Percentiles rank a stretch among this genome's conserved stretches.
phyloP scores from a whole-genome alignment of 2,329 filamentous ascomycete species.

The Dactylellina drechsleri region DNA sequence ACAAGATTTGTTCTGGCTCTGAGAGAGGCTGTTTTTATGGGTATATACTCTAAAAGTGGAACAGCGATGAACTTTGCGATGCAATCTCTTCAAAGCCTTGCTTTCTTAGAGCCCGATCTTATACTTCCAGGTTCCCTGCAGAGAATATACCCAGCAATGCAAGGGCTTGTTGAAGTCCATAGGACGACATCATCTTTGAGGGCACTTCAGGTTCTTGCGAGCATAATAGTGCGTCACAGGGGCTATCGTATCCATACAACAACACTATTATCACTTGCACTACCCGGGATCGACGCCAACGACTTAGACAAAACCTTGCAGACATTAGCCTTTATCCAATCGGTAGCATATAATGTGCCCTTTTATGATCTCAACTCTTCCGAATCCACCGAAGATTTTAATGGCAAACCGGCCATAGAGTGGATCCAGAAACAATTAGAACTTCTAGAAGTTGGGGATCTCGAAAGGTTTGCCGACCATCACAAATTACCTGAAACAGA shows the following conservation, averaged over 20 bases:
- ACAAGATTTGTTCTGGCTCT: slow-evolving; percentile 87
- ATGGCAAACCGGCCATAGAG: slow-evolving; percentile 61
- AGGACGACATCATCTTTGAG: slow-evolving; percentile 92
- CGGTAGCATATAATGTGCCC: slow-evolving; percentile 94
- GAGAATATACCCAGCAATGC: slow-evolving; percentile 94
- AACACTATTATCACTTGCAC: slow-evolving; percentile 85
- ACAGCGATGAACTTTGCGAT: slow-evolving; percentile 92
- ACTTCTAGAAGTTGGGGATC: slow-evolving; percentile 88
- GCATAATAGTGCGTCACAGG: slow-evolving; percentile 89
- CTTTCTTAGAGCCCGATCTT: slow-evolving; percentile 88
- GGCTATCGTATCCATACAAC: slow-evolving; percentile 98
- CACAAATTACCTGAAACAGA: slow-evolving; percentile 83
- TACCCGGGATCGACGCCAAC: slow-evolving; percentile 97
- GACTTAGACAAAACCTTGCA: slow-evolving; percentile 96
- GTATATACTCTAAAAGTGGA: slow-evolving; percentile 93
- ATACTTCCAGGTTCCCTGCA: slow-evolving; percentile 93
- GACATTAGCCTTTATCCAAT: slow-evolving; percentile 93
- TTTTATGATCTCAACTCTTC: slow-evolving; percentile 75
- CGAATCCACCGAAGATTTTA: slow-evolving; percentile 64
- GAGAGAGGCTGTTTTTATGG: slow-evolving; percentile 96
- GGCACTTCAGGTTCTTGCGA: slow-evolving; percentile 88
- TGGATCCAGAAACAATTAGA: slow-evolving; percentile 97
- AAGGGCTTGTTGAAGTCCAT: slow-evolving; percentile 96
- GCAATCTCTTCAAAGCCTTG: slow-evolving; percentile 85
- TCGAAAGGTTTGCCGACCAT: slow-evolving; percentile 85